These are phyloP conservation scores for Cicer judaicum DNA, from an alignment of 306 rosid species.

Conservation along the genomic window DNA sequence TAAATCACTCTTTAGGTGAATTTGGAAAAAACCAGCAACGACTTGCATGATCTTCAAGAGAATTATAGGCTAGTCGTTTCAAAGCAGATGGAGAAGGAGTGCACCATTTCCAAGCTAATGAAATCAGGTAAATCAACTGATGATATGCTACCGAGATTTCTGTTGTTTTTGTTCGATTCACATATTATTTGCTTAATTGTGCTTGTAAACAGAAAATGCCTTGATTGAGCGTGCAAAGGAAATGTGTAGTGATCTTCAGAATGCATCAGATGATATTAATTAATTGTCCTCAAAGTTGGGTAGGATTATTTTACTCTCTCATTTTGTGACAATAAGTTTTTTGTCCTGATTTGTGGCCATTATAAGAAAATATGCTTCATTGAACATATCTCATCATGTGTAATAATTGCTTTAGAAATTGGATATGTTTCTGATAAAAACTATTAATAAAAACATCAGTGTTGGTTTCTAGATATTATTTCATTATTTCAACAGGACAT, in stretches of 20 bases:
- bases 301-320: constrained; percentile 41
- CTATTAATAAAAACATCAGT: neutral
- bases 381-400: neutral
- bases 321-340: constrained; percentile 11
- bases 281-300: constrained; percentile 71
- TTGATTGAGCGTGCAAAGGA: constrained; percentile 79
- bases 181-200: constrained; percentile 32
- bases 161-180: constrained; percentile 28
- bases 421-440: neutral
- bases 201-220: constrained; percentile 63
- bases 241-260: constrained; percentile 69
- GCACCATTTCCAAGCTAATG: constrained; percentile 68
- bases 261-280: constrained; percentile 72
- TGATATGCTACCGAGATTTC: neutral
- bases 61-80: constrained; percentile 59
- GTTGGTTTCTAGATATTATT: neutral
- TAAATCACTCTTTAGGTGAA: constrained; percentile 55
- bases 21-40: constrained; percentile 61
- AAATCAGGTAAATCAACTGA: constrained; percentile 64
- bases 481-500: constrained; percentile 3
- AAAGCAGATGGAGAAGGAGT: constrained; percentile 75
- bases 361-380: constrained; percentile 25
- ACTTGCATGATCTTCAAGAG: constrained; percentile 75
- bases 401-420: constrained; percentile 1
- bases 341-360: neutral